These are phyloP conservation scores for Jaltomata sinuosa DNA, from an alignment of 257 asterid genomes.

Conservation along the genomic window DNA sequence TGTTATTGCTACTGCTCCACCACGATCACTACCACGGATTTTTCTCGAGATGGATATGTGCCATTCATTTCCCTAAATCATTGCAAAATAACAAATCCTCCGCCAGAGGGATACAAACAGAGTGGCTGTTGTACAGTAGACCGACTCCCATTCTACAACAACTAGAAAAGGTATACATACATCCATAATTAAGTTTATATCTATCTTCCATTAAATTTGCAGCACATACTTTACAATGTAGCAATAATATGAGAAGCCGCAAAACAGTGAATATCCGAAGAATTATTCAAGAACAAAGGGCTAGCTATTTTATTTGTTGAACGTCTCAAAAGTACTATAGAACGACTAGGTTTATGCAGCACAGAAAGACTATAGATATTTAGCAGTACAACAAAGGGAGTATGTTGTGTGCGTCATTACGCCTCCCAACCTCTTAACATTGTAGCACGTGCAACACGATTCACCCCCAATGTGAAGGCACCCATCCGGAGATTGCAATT, in stretches of 20 bases:
- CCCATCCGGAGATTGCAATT: constrained; percentile 94
- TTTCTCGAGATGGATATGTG: too few species aligned
- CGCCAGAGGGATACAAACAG: neutral
- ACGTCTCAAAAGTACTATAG: neutral
- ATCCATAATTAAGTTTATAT: neutral
- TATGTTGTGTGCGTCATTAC: neutral
- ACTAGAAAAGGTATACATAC: neutral
- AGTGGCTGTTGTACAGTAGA: neutral
- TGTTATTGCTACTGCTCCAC: too few species aligned
- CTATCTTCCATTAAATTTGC: neutral
- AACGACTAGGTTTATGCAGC: neutral
- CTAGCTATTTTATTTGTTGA: neutral
- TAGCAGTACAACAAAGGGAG: neutral
- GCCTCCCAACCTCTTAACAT: constrained; percentile 91
- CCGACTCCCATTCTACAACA: neutral
- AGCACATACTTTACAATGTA: neutral
- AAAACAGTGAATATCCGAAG: neutral
- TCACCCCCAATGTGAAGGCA: constrained; percentile 76
- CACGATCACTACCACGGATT: too few species aligned
- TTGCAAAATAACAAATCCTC: too few species aligned
- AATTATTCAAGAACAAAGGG: neutral
- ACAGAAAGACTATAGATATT: neutral
- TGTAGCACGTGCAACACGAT: constrained; percentile 94
- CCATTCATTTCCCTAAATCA: too few species aligned
- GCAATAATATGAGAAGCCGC: neutral